These are phyloP conservation scores for Hypholoma sublateritium DNA, from an alignment of 768 basidiomycete species.

Conservation along the genomic window DNA sequence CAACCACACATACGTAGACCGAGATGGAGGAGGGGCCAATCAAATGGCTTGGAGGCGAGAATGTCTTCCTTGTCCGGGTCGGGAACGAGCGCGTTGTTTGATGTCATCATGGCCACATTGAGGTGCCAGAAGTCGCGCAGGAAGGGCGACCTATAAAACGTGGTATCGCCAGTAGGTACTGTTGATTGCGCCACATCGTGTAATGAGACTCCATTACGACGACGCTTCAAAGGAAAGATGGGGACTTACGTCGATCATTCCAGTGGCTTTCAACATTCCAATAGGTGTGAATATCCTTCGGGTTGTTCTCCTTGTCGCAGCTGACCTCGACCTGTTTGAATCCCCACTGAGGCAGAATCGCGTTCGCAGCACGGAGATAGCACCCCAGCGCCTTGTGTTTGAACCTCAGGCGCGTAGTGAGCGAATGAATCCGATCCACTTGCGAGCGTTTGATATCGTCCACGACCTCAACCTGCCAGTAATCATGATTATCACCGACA, in stretches of 20 bases:
- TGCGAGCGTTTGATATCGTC: conserved; percentile 77
- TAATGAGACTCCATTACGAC: neutral
- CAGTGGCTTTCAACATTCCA: conserved; percentile 99
- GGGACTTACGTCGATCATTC: conserved; percentile 85
- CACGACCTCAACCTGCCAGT: conserved; percentile 93
- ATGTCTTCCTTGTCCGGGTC: conserved; percentile 99
- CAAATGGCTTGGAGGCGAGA: conserved; percentile 86
- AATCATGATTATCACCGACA: conserved; percentile 84
- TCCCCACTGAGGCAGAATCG: conserved; percentile 93
- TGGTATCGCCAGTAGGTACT: conserved; percentile 85
- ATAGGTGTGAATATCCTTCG: conserved; percentile 79
- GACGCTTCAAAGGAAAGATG: neutral
- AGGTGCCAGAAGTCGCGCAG: conserved; percentile 97
- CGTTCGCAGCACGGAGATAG: conserved; percentile 88
- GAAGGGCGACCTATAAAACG: conserved; percentile 89
- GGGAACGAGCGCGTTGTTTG: conserved; percentile 96
- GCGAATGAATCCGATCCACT: conserved; percentile 74
- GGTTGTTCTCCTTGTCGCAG: conserved; percentile 87
- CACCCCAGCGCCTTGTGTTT: conserved; percentile 77
- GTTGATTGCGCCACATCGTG: neutral
- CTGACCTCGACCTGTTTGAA: conserved; percentile 98
- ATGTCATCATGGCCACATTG: conserved; percentile 99
- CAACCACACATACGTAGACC: conserved; percentile 98
- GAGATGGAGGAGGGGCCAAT: conserved; percentile 91
- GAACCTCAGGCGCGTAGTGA: conserved; percentile 90